These are phyloP conservation scores for Xanthoconium separans DNA, from an alignment of 1,284 basidiomycete genomes.

Conservation along the genomic window DNA sequence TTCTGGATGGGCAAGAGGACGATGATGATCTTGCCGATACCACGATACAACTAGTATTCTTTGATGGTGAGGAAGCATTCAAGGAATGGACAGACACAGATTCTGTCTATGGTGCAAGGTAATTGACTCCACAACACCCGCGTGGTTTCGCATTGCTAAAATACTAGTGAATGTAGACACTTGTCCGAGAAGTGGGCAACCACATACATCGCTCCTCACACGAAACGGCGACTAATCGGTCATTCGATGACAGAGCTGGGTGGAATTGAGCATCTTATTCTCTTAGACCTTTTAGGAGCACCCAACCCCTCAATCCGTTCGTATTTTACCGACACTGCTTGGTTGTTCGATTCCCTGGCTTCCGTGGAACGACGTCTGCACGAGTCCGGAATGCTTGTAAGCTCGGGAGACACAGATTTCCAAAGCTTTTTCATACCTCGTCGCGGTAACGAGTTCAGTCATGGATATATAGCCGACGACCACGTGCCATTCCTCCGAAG, in stretches of 20 bases:
- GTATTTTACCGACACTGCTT: conserved; percentile 86
- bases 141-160: neutral
- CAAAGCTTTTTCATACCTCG: conserved; percentile 66
- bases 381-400: conserved; percentile 53
- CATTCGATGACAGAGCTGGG: conserved; percentile 62
- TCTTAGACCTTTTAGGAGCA: conserved; percentile 88
- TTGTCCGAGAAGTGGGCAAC: conserved; percentile 81
- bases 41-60: conserved; percentile 93
- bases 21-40: conserved; percentile 79
- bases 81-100: conserved; percentile 86
- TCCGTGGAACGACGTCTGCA: conserved; percentile 68
- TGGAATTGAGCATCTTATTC: conserved; percentile 84
- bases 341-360: conserved; percentile 80
- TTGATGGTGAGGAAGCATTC: conserved; percentile 99
- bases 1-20: conserved; percentile 59
- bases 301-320: conserved; percentile 69
- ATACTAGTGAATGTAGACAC: conserved; percentile 51
- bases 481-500: conserved; percentile 86
- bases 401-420: conserved; percentile 41
- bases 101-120: conserved; percentile 93
- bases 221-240: conserved; percentile 59
- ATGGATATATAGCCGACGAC: conserved; percentile 86
- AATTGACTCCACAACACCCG: neutral
- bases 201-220: conserved; percentile 60
- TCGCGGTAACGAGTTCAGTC: conserved; percentile 37